phyloP scores from a whole-genome alignment of 306 rosid species.

The Acacia acuminata region DNA sequence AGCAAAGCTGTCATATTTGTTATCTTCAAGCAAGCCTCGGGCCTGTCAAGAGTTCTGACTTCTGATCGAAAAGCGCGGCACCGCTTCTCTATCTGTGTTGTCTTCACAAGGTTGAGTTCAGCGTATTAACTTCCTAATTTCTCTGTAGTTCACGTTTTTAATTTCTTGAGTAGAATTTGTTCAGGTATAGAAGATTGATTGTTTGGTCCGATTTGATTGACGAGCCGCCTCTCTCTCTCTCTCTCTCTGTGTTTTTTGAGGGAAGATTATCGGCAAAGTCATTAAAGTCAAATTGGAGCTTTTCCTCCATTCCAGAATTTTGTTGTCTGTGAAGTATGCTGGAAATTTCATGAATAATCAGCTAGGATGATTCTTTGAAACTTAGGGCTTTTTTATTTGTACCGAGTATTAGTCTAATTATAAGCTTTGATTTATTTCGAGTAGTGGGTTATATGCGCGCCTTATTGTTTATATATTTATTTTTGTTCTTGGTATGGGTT shows the following conservation, averaged over 20 bases:
- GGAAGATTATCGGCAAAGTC: neutral
- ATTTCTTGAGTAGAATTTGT: neutral
- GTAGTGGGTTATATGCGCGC: neutral
- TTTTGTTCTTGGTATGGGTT: slow-evolving; percentile 3
- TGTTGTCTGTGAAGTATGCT: neutral
- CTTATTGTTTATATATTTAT: neutral
- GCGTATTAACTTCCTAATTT: neutral
- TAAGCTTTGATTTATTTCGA: neutral
- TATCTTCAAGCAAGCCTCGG: slow-evolving; percentile 36
- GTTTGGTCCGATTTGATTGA: neutral
- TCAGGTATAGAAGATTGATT: neutral
- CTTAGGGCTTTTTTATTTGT: neutral
- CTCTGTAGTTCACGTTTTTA: neutral
- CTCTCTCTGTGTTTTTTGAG: neutral
- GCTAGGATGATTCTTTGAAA: neutral
- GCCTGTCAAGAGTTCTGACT: slow-evolving; percentile 24
- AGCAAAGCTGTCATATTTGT: slow-evolving; percentile 1
- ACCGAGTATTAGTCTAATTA: neutral
- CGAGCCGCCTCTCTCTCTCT: neutral
- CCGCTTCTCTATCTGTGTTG: slow-evolving; percentile 9
- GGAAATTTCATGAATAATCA: slow-evolving; percentile 8
- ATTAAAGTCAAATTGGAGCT: slow-evolving; percentile 3
- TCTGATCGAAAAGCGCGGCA: slow-evolving; percentile 34
- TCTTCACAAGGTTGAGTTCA: slow-evolving; percentile 36
- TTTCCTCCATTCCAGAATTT: slow-evolving; percentile 10